A percentile compares a stretch with the other conserved stretches of the same genome.
These are phyloP conservation scores for Backusella psychrophila DNA, from an alignment of 192 early-diverging fungal genomes.

Conservation along the genomic window DNA sequence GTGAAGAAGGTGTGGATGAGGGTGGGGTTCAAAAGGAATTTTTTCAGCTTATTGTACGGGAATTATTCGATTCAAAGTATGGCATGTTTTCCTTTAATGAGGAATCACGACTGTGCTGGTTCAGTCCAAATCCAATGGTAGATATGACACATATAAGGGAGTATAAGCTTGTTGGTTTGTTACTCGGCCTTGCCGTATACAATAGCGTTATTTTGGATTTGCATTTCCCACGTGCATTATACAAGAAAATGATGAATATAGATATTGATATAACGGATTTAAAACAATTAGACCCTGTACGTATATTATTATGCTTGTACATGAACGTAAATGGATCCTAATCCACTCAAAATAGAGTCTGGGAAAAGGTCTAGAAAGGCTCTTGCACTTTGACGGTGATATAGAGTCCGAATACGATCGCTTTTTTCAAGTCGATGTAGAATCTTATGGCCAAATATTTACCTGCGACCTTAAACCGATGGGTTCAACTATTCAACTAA, in stretches of 20 bases:
- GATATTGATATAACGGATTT: slow-evolving; percentile 72
- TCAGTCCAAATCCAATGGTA: slow-evolving; percentile 54
- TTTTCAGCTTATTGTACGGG: slow-evolving; percentile 89
- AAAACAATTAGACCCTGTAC: slow-evolving; percentile 68
- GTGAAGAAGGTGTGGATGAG: slow-evolving; percentile 93
- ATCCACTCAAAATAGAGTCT: slow-evolving; percentile 45
- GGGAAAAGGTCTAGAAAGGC: slow-evolving; percentile 69
- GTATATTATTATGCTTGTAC: neutral
- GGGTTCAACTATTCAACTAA: slow-evolving; percentile 64
- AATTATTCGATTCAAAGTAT: slow-evolving; percentile 91
- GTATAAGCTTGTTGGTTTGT: slow-evolving; percentile 82
- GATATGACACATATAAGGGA: slow-evolving; percentile 63
- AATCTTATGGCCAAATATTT: slow-evolving; percentile 58
- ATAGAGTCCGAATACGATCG: slow-evolving; percentile 76
- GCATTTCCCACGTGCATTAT: slow-evolving; percentile 82
- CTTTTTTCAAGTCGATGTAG: slow-evolving; percentile 80
- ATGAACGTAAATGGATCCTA: neutral
- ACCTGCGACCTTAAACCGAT: slow-evolving; percentile 65
- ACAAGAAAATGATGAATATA: slow-evolving; percentile 82
- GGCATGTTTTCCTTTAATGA: slow-evolving; percentile 81
- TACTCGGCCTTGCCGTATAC: slow-evolving; percentile 91
- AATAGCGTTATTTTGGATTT: slow-evolving; percentile 91
- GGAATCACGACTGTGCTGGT: slow-evolving; percentile 71
- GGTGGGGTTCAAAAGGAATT: slow-evolving; percentile 98
- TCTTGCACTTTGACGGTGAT: slow-evolving; percentile 65